Evolutionary conservation across 108 stramenopile species (phyloP).

Genomic region (Nitzschia inconspicua): DNA sequence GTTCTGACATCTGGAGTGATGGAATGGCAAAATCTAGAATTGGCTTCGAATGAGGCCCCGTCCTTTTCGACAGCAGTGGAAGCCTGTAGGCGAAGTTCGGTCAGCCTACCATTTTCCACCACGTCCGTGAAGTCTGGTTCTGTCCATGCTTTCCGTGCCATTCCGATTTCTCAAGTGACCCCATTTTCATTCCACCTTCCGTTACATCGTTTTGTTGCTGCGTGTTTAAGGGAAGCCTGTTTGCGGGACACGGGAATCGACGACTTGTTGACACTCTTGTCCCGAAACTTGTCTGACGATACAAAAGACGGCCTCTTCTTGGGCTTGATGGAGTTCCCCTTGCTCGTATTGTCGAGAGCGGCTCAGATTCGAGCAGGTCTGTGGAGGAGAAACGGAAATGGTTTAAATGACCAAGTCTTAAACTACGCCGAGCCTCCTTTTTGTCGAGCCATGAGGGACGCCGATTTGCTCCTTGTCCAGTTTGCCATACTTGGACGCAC

Average conservation of each 20-base stretch:
- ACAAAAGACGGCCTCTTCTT: constrained; percentile 46
- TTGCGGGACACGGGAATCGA: constrained; percentile 39
- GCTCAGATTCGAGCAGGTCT: constrained; percentile 89
- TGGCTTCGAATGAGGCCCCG: constrained; percentile 49
- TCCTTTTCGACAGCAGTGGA: constrained; percentile 25
- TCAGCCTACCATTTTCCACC: constrained; percentile 74
- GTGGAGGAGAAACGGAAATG: constrained; percentile 92
- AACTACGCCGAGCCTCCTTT: constrained; percentile 93
- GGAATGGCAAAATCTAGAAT: constrained; percentile 64
- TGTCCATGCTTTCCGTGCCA: constrained; percentile 53
- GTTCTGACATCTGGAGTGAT: constrained; percentile 51
- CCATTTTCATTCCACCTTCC: constrained; percentile 89
- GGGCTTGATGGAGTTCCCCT: constrained; percentile 81
- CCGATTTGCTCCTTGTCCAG: constrained; percentile 82
- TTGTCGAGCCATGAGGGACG: constrained; percentile 86
- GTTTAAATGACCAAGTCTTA: constrained; percentile 78
- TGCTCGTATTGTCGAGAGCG: constrained; percentile 60
- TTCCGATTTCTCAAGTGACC: constrained; percentile 74
- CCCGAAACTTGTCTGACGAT: constrained; percentile 25
- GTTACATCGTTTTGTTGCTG: constrained; percentile 86
- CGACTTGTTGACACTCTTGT: constrained; percentile 13
- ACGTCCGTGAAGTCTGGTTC: constrained; percentile 55
- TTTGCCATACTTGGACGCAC: constrained; percentile 66
- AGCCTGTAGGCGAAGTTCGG: constrained; percentile 45
- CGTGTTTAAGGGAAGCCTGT: constrained; percentile 69